Evolutionary conservation across 1,284 basidiomycete species (phyloP).

Genomic region (Apiotrichum gamsii): DNA sequence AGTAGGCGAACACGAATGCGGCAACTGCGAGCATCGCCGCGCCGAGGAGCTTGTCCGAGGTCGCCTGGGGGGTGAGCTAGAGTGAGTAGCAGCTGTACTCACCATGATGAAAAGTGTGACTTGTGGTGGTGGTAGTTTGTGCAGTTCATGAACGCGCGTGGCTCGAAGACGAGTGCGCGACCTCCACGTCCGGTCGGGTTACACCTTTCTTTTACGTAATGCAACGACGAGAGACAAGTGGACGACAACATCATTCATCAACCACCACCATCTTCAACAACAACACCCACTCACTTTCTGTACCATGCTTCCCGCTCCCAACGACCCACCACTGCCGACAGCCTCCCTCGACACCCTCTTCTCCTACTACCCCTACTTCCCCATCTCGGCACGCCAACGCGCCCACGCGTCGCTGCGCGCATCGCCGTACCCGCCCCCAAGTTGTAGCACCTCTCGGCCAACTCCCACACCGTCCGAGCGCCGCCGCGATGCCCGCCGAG

Average conservation of each 20-base stretch:
- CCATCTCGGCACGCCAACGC: slow-evolving; percentile 22
- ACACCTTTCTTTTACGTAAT: too few relatives aligned
- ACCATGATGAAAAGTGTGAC: too few relatives aligned
- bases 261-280: neutral
- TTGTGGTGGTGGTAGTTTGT: too few relatives aligned
- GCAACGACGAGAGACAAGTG: too few relatives aligned
- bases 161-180: too few relatives aligned
- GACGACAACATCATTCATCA: too few relatives aligned
- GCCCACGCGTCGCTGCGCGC: slow-evolving; percentile 17
- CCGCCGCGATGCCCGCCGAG: neutral
- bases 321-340: slow-evolving; percentile 15
- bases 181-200: too few relatives aligned
- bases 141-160: too few relatives aligned
- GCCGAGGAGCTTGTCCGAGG: slow-evolving; percentile 74
- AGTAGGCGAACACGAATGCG: slow-evolving; percentile 73
- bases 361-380: slow-evolving; percentile 31
- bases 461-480: neutral
- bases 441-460: neutral
- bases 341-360: slow-evolving; percentile 16
- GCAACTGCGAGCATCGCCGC: slow-evolving; percentile 71
- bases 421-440: neutral
- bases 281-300: neutral
- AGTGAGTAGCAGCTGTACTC: too few relatives aligned
- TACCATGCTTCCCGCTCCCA: neutral
- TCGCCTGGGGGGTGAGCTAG: slow-evolving; percentile 59